These are phyloP conservation scores for Leishmania gerbilli DNA, from an alignment of 208 protist genomes.

Conservation along the genomic window DNA sequence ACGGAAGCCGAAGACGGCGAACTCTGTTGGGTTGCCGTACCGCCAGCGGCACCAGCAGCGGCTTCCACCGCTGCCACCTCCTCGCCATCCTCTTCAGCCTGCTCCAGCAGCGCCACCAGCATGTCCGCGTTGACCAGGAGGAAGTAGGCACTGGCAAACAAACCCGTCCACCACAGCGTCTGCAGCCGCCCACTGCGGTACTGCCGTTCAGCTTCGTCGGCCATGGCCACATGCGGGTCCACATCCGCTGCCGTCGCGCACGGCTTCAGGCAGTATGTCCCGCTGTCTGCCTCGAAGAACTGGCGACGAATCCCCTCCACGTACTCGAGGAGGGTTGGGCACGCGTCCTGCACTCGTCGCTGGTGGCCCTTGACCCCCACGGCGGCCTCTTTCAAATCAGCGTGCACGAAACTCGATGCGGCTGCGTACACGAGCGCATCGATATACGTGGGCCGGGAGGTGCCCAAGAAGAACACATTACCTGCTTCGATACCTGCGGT, in stretches of 20 bases:
- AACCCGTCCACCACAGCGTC: slow-evolving; percentile 55
- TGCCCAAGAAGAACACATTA: slow-evolving; percentile 71
- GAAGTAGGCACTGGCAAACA: slow-evolving; percentile 72
- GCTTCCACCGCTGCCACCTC: slow-evolving; percentile 3
- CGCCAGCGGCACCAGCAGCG: neutral
- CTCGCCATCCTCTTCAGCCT: slow-evolving; percentile 38
- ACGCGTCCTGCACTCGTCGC: slow-evolving; percentile 57
- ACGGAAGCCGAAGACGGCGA: neutral
- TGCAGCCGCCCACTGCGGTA: slow-evolving; percentile 56
- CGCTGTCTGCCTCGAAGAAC: slow-evolving; percentile 81
- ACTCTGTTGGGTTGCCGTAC: neutral
- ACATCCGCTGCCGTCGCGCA: slow-evolving; percentile 1
- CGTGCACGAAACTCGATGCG: slow-evolving; percentile 74
- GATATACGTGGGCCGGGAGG: slow-evolving; percentile 43
- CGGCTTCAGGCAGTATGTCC: slow-evolving; percentile 64
- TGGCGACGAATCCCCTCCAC: slow-evolving; percentile 71
- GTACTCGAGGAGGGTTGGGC: slow-evolving; percentile 64
- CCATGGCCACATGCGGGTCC: slow-evolving; percentile 4
- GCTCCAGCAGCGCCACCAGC: slow-evolving; percentile 43
- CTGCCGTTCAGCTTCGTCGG: slow-evolving; percentile 35
- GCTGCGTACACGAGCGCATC: slow-evolving; percentile 82
- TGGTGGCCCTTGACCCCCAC: slow-evolving; percentile 15
- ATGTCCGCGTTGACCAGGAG: slow-evolving; percentile 64
- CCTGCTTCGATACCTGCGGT: slow-evolving; percentile 24
- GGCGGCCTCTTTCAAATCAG: slow-evolving; percentile 41